Percentiles rank a stretch among this genome's conserved stretches.
phyloP scores from a whole-genome alignment of 1,284 basidiomycete species.

The Cryptococcus wingfieldii region DNA sequence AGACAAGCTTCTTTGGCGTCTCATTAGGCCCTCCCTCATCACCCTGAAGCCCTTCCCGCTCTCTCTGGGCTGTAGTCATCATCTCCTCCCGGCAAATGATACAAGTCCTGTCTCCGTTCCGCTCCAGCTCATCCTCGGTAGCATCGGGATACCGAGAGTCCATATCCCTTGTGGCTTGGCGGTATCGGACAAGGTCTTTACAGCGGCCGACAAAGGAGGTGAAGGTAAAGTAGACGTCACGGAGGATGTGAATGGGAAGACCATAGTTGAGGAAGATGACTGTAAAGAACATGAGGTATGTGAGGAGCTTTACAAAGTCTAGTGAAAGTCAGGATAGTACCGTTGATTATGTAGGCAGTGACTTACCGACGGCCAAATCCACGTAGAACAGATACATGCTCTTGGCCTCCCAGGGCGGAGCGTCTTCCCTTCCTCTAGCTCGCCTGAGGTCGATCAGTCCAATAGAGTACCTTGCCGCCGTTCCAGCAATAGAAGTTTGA shows the following conservation, averaged over 20 bases:
- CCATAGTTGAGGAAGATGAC: conserved; percentile 91
- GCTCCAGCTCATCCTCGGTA: conserved; percentile 74
- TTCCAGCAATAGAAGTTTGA: conserved; percentile 67
- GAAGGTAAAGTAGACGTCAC: conserved; percentile 92
- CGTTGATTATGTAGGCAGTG: conserved; percentile 3
- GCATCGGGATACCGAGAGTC: conserved; percentile 92
- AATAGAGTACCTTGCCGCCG: conserved; percentile 80
- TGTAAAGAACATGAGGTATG: conserved; percentile 87
- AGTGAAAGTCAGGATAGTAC: background rate
- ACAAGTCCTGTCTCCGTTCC: conserved; percentile 83
- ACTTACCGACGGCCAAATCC: conserved; percentile 78
- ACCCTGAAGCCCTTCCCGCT: background rate
- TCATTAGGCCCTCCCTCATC: conserved; percentile 73
- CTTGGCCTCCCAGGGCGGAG: conserved; percentile 94
- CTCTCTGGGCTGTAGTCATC: conserved; percentile 51
- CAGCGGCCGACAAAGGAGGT: conserved; percentile 83
- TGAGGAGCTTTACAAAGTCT: conserved; percentile 91
- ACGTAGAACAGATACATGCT: conserved; percentile 96
- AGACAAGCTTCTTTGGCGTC: conserved; percentile 91
- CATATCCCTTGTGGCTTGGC: conserved; percentile 94
- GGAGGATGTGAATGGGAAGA: conserved; percentile 91
- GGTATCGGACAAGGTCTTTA: conserved; percentile 83
- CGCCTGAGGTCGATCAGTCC: conserved; percentile 75
- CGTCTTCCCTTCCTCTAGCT: conserved; percentile 77
- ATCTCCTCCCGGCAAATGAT: conserved; percentile 99